phyloP scores from a whole-genome alignment of 176 grass and related monocot species.

The Oryza meyeriana region DNA sequence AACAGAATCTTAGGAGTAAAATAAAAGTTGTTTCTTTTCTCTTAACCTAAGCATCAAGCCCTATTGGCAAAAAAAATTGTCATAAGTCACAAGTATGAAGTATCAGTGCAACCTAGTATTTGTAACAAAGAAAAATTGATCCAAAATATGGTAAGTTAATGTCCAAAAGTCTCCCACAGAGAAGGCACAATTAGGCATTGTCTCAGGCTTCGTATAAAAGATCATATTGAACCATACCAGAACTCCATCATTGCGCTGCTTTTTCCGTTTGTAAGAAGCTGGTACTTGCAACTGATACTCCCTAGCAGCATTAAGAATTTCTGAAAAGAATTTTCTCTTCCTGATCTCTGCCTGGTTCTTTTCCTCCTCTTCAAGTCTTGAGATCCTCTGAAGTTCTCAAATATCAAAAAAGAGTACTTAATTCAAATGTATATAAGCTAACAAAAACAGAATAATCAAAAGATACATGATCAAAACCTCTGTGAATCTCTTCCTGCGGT shows the following conservation, averaged over 20 bases:
- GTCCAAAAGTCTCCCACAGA: background rate
- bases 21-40: background rate
- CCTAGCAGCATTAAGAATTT: conserved; percentile 93
- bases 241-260: conserved; percentile 95
- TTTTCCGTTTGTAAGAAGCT: conserved; percentile 79
- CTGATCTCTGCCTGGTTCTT: conserved; percentile 77
- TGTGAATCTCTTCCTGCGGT: conserved; percentile 84
- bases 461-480: conserved; percentile 60
- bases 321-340: conserved; percentile 95
- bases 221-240: conserved; percentile 48
- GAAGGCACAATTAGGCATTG: background rate
- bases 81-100: background rate
- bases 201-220: background rate
- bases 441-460: background rate
- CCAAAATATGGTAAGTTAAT: background rate
- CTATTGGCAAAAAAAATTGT: background rate
- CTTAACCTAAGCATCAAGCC: background rate
- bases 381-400: conserved; percentile 62
- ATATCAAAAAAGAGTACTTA: conserved; percentile 15
- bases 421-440: conserved; percentile 30
- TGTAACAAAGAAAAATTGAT: background rate
- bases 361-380: conserved; percentile 94
- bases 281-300: conserved; percentile 74
- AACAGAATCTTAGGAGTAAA: background rate
- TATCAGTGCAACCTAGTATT: background rate